Evolutionary conservation across 306 rosid species (phyloP).

Genomic region (Canavalia gladiata): DNA sequence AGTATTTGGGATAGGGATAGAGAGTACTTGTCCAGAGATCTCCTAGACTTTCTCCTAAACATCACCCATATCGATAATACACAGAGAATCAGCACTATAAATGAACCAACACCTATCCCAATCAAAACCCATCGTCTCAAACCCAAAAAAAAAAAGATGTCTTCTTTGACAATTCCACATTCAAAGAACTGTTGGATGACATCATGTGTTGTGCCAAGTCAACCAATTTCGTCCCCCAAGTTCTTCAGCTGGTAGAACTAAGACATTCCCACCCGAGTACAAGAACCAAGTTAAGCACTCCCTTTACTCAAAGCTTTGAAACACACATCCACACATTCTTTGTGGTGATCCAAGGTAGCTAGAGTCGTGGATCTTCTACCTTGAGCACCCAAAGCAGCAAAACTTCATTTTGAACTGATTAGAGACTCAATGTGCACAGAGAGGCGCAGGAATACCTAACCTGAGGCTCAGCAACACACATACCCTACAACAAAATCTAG

Average conservation of each 20-base stretch:
- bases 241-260: conserved; percentile 46
- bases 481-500: conserved; percentile 1
- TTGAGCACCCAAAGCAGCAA: conserved; percentile 64
- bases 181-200: conserved; percentile 65
- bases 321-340: conserved; percentile 48
- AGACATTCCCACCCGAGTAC: conserved; percentile 64
- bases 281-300: conserved; percentile 51
- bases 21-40: conserved; percentile 69
- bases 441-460: conserved; percentile 53
- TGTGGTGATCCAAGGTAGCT: conserved; percentile 66
- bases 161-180: conserved; percentile 76
- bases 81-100: conserved; percentile 82
- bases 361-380: conserved; percentile 67
- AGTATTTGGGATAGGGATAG: conserved; percentile 82
- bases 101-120: conserved; percentile 79
- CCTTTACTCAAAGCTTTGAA: conserved; percentile 38
- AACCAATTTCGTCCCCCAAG: conserved; percentile 53
- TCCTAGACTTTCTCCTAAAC: conserved; percentile 80
- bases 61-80: conserved; percentile 79
- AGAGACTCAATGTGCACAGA: conserved; percentile 66
- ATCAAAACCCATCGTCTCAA: conserved; percentile 88
- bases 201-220: conserved; percentile 55
- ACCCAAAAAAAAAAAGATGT: conserved; percentile 71
- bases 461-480: conserved; percentile 54
- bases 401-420: conserved; percentile 53